Evolutionary conservation across 1,284 basidiomycete genomes (phyloP).

Genomic region (Hypsizygus ulmarius): DNA sequence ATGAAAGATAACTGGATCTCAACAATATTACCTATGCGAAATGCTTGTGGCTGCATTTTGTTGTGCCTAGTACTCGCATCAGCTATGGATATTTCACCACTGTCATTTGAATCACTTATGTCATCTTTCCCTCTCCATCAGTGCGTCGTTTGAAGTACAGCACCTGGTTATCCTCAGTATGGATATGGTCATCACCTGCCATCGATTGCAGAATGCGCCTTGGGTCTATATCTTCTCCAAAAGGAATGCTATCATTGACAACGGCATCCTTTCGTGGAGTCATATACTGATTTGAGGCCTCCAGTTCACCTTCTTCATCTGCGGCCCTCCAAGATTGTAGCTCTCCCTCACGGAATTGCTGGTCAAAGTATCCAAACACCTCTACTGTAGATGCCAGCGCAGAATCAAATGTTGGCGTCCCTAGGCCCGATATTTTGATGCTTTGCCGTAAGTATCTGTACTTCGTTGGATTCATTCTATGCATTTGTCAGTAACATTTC

Average conservation of each 20-base stretch:
- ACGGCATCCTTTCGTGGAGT: slow-evolving; percentile 13
- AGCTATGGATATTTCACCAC: neutral
- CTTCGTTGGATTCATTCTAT: neutral
- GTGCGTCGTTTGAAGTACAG: slow-evolving; percentile 11
- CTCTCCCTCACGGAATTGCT: neutral
- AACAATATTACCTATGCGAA: neutral
- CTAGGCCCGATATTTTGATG: neutral
- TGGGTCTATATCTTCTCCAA: slow-evolving; percentile 14
- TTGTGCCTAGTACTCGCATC: slow-evolving; percentile 1
- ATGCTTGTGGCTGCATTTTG: neutral
- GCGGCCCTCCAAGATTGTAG: neutral
- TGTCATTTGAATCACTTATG: neutral
- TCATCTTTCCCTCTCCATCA: neutral
- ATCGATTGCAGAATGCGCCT: slow-evolving; percentile 12
- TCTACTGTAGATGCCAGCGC: neutral
- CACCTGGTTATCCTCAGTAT: slow-evolving; percentile 20
- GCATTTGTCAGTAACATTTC: too few species aligned
- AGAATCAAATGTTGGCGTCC: neutral
- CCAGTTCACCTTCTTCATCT: neutral
- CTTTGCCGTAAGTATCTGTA: slow-evolving; percentile 1
- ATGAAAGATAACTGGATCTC: slow-evolving; percentile 5
- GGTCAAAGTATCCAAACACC: neutral
- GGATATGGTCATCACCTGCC: slow-evolving; percentile 6
- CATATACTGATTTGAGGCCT: slow-evolving; percentile 21
- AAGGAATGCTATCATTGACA: neutral